Evolutionary conservation across 805 yeast species (phyloP).

Genomic region (Wickerhamiella nectarea): DNA sequence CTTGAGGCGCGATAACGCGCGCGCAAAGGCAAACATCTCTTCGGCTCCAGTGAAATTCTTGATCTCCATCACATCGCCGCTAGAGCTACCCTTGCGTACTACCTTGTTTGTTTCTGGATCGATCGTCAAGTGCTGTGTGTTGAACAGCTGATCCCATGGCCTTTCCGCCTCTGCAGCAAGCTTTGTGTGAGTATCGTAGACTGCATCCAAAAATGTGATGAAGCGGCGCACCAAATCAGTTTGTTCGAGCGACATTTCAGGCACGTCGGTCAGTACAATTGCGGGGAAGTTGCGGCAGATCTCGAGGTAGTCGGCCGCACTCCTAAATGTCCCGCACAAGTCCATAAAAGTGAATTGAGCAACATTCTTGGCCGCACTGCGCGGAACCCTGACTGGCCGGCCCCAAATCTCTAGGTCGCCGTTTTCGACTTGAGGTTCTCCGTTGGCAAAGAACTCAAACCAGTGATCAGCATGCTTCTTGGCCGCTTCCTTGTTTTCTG

Average conservation of each 20-base stretch:
- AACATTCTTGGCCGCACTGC: constrained; percentile 60
- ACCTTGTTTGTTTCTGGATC: constrained; percentile 23
- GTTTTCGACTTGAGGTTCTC: constrained; percentile 26
- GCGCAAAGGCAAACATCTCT: constrained; percentile 90
- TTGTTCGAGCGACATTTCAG: constrained; percentile 60
- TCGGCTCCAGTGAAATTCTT: constrained; percentile 69
- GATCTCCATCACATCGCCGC: constrained; percentile 36
- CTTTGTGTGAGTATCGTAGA: constrained; percentile 79
- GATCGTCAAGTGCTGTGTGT: constrained; percentile 44
- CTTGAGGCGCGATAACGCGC: constrained; percentile 79
- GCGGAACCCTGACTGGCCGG: constrained; percentile 60
- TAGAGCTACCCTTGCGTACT: constrained; percentile 19
- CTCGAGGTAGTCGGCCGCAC: constrained; percentile 89
- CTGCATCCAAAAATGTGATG: constrained; percentile 90
- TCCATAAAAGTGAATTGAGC: constrained; percentile 83
- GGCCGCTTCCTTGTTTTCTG: constrained; percentile 28
- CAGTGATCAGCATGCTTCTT: constrained; percentile 54
- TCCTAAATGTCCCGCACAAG: constrained; percentile 72
- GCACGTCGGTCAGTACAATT: constrained; percentile 86
- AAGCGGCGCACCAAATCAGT: constrained; percentile 82
- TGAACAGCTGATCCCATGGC: constrained; percentile 71
- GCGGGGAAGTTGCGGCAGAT: constrained; percentile 63
- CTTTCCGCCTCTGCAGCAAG: constrained; percentile 83
- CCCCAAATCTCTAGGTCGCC: constrained; percentile 64
- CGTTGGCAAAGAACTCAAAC: constrained; percentile 66